Evolutionary conservation across 108 stramenopile genomes (phyloP), one percentile per base, ranked within the genome.

Genomic region (Cyclotella cryptica): DNA sequence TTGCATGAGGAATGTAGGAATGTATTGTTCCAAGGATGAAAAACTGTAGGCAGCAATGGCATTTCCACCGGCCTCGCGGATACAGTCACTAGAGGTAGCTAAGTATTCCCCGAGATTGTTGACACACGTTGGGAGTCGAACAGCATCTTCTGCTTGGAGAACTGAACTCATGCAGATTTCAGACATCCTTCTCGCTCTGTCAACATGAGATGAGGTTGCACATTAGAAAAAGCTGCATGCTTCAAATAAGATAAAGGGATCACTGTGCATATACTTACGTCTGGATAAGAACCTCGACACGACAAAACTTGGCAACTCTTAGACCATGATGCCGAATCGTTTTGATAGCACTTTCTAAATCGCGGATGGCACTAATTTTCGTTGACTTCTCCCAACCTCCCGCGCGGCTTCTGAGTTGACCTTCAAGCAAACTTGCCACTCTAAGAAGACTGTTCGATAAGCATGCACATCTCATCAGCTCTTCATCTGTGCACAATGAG

Each of bases 71-170:
- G 92, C 90, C 70, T 95, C 94, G 10, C 94, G 81, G 69, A 95
- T 71, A 62, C 89, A 87, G 51, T 95, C 94, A 63, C 91, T 92
- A 7, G 92, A 88, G 22, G 84, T 84, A 14, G 92, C 89, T 62
- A 95, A 84, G 72, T 93, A 92, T 65, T 95, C 94, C 14, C 94
- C 94, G 12, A 95, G 81, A 44, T 92, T 91, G 64, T 95, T 95
- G 53, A 95, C 90, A 42, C 88, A 92, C 1, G 92, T 88, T 43
- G 94, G 94, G 59, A 95, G 88, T 8, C 92, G 86, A 53, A 95
- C 87, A 39, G 92, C 92, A 74, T 95, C 94, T 66, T 88, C 85
- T 1, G 94, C 94, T 18, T 87, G 87, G 68, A 95, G 81, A 3
- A 90, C 91, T 22, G 92, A 95, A 57, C 90, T 90, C 55, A 78